Percentiles rank a stretch among this genome's conserved stretches.
Conservation (phyloP, 257 asterid species). For the Rubia yunnanensis region DNA sequence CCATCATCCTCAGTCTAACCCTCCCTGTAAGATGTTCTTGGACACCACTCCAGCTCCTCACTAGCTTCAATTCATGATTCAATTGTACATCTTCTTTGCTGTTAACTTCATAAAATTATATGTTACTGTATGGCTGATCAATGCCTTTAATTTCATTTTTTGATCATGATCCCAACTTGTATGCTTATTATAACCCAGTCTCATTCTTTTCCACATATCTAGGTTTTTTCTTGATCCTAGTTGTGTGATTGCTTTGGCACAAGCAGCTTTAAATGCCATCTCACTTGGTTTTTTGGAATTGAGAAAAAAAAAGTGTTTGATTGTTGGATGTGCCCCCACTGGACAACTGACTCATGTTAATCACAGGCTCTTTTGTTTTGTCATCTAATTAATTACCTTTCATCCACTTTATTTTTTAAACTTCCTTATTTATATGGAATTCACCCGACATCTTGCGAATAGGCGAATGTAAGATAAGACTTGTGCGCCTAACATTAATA, state of each 20-base stretch:
- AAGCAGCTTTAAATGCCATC: no score
- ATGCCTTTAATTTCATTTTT: neutral
- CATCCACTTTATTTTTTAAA: neutral
- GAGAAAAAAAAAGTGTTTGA: neutral
- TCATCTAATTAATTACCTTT: no score
- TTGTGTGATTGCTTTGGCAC: neutral
- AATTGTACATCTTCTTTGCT: no score
- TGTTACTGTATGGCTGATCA: no score
- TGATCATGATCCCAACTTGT: neutral
- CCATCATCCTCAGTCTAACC: slow-evolving; percentile 23
- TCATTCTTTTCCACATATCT: neutral
- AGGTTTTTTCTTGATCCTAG: neutral
- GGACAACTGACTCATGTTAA: no score
- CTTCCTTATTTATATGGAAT: no score
- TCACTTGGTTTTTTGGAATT: neutral
- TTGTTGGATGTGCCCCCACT: no score
- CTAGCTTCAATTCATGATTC: neutral
- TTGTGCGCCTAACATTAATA: neutral
- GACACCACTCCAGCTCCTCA: neutral
- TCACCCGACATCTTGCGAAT: neutral
- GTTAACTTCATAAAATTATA: no score
- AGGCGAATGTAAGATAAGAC: neutral
- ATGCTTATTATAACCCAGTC: neutral
- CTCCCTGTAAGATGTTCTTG: slow-evolving; percentile 24
- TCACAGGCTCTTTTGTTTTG: neutral